Evolutionary conservation across 2,329 filamentous ascomycete genomes (phyloP), one percentile per base, ranked within the genome.

Genomic region (Diplodia seriata): DNA sequence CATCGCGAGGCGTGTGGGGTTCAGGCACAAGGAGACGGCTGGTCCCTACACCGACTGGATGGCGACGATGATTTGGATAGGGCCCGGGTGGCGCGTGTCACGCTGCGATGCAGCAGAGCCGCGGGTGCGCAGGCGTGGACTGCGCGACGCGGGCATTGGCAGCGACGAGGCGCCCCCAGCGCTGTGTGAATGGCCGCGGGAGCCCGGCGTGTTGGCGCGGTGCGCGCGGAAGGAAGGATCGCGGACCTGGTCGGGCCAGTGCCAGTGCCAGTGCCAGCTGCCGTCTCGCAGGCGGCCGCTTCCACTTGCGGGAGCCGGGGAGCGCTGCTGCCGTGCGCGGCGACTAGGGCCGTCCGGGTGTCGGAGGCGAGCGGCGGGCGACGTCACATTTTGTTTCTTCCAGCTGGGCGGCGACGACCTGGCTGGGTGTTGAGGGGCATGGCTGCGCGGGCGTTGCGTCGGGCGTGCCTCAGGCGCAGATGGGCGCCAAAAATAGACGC

Each of bases 161-260:
- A 33, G 26, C 26, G 23, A 11, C 9, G 18, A 50, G 57, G 57
- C 57, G 57, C 29, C 20, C n/a, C 31, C 40, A 38, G 20, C 12
- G 43, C 7, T n/a, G 18, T 31, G 59, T 63, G 59, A 63, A 38
- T 63, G 59, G 59, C 59, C 59, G 59, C n/a, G 57, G 57, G 8
- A 20, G 59, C 23, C 18, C 43, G 40, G 57, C 20, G 57, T 63
- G 59, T 63, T 63, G 59, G 59, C 20, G 59, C 59, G 59, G 59
- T 18, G 59, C 23, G 23, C 23, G 23, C 59, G 59, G 59, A 63
- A 63, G 59, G 59, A 63, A 63, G 59, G 59, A 63, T 63, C 47
- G 59, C 47, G 50, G 29, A 15, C 47, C 59, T 47, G 47, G 59
- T n/a, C 43, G 29, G 43, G 26, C 33, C 43, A 50, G 40, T 36